Conservation (phyloP, 139 green algal species). For the Closterium sp. region DNA sequence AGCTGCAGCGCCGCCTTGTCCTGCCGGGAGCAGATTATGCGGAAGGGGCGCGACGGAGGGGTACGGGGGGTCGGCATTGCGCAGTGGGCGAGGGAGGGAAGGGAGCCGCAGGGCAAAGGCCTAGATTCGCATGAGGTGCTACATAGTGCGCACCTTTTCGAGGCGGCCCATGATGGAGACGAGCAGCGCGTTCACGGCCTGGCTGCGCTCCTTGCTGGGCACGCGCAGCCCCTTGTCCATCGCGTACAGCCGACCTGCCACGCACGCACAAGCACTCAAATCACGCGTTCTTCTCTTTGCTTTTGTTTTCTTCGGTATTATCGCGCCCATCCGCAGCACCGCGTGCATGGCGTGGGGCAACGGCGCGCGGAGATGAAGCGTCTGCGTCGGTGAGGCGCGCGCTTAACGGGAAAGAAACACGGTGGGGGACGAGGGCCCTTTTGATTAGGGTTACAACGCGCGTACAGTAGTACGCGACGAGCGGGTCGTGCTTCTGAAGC, state of each 20-base stretch:
- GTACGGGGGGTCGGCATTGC: background rate
- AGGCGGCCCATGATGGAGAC: conserved; percentile 28
- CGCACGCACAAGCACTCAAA: background rate
- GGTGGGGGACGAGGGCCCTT: too few species aligned
- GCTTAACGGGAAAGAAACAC: too few species aligned
- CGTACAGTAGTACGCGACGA: conserved; percentile 55
- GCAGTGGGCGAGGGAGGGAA: background rate
- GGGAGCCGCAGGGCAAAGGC: too few species aligned
- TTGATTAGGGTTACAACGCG: background rate
- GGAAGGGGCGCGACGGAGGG: too few species aligned
- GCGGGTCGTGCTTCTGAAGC: conserved; percentile 48
- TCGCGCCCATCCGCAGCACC: too few species aligned
- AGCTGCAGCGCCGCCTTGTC: conserved; percentile 40
- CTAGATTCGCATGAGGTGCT: too few species aligned
- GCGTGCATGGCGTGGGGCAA: too few species aligned
- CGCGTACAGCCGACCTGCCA: conserved; percentile 48
- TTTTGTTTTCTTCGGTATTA: too few species aligned
- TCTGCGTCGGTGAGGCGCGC: too few species aligned
- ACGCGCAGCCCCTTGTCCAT: conserved; percentile 41
- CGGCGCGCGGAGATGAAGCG: too few species aligned
- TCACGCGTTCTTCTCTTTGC: too few species aligned
- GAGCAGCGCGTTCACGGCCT: conserved; percentile 29
- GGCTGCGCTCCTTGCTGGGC: background rate
- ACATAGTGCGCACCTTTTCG: conserved; percentile 31
- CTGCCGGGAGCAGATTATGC: background rate